phyloP scores from a whole-genome alignment of 108 stramenopile genomes.

The Cyclotella distinguenda region DNA sequence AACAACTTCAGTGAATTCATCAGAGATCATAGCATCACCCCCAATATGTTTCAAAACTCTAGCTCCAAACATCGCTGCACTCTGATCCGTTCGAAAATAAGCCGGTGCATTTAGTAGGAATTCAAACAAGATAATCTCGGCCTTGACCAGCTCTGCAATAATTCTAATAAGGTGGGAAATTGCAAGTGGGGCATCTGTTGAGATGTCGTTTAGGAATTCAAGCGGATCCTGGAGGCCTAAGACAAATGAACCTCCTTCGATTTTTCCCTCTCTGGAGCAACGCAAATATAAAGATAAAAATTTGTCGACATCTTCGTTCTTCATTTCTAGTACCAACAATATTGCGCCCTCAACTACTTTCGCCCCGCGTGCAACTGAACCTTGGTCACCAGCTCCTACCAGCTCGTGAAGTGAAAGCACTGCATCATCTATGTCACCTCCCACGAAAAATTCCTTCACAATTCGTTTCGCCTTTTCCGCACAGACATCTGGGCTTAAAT shows the following conservation, averaged over 20 bases:
- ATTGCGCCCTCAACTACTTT: constrained; percentile 62
- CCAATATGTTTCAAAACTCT: constrained; percentile 63
- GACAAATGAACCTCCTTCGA: constrained; percentile 40
- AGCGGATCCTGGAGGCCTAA: constrained; percentile 71
- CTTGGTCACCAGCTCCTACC: constrained; percentile 54
- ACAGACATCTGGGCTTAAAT: constrained; percentile 56
- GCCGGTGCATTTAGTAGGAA: constrained; percentile 65
- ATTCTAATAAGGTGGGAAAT: constrained; percentile 55
- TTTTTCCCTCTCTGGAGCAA: constrained; percentile 54
- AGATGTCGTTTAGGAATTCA: constrained; percentile 74
- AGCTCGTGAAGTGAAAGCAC: constrained; percentile 70
- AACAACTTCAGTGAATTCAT: constrained; percentile 49
- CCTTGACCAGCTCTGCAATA: constrained; percentile 56
- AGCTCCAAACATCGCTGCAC: constrained; percentile 63
- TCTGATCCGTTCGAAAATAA: constrained; percentile 65
- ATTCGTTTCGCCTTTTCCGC: constrained; percentile 57
- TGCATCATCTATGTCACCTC: constrained; percentile 75
- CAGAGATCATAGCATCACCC: constrained; percentile 41
- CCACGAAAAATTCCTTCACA: constrained; percentile 75
- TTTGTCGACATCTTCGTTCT: constrained; percentile 60
- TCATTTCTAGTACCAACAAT: constrained; percentile 76
- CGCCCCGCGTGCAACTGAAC: constrained; percentile 61
- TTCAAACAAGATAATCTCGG: constrained; percentile 45
- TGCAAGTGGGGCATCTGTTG: constrained; percentile 83
- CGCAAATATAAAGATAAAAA: constrained; percentile 44